phyloP scores from a whole-genome alignment of 805 yeast species.

The Teunomyces stri region DNA sequence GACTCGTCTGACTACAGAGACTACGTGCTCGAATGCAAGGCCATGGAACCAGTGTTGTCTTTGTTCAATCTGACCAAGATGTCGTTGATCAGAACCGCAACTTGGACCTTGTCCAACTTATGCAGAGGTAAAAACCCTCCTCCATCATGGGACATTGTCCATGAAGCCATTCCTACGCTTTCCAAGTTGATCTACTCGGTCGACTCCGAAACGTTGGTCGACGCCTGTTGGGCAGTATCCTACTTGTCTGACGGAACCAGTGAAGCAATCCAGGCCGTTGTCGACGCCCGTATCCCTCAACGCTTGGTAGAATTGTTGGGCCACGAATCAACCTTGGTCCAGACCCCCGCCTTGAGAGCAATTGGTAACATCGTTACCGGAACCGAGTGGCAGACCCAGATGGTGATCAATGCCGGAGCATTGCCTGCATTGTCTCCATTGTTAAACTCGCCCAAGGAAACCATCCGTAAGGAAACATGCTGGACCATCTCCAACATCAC shows the following conservation, averaged over 20 bases:
- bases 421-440: constrained; percentile 79
- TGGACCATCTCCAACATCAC: constrained; percentile 99
- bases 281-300: constrained; percentile 93
- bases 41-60: constrained; percentile 82
- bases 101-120: constrained; percentile 95
- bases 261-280: constrained; percentile 93
- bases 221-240: constrained; percentile 98
- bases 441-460: constrained; percentile 81
- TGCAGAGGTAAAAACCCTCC: constrained; percentile 97
- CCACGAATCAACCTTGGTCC: constrained; percentile 81
- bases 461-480: constrained; percentile 95
- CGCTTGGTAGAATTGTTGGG: constrained; percentile 87
- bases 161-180: constrained; percentile 84
- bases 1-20: constrained; percentile 91
- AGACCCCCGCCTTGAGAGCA: constrained; percentile 96
- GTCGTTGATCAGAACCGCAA: constrained; percentile 91
- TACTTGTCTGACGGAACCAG: constrained; percentile 90
- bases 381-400: constrained; percentile 92
- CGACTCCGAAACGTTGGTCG: constrained; percentile 91
- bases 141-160: constrained; percentile 90
- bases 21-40: constrained; percentile 77
- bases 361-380: constrained; percentile 98
- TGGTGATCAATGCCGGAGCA: constrained; percentile 90
- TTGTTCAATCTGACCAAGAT: constrained; percentile 79
- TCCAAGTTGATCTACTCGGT: constrained; percentile 86